Conservation (phyloP, 2,329 filamentous ascomycete genomes). For the Trichoderma sp. region DNA sequence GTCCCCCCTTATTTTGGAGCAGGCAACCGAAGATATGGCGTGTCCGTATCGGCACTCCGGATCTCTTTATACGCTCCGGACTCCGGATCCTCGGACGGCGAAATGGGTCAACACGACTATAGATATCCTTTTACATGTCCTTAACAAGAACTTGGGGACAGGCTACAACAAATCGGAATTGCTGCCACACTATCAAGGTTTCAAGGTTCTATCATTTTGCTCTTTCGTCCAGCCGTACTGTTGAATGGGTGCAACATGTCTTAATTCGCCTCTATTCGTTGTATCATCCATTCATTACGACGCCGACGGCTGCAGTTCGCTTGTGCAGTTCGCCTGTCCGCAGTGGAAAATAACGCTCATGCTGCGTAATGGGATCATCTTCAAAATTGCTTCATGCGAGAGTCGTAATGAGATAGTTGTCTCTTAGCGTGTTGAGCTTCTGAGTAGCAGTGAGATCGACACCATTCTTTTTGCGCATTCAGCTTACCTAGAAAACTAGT, state of each 20-base stretch:
- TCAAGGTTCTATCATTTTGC: background rate
- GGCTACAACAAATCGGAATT: background rate
- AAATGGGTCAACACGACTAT: background rate
- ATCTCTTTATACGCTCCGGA: background rate
- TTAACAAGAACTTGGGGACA: background rate
- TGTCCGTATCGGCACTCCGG: background rate
- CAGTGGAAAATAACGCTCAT: background rate
- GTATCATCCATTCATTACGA: background rate
- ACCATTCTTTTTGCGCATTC: background rate
- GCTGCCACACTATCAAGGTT: background rate
- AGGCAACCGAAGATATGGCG: background rate
- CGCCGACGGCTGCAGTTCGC: too few relatives aligned
- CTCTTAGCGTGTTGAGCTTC: conserved; percentile 3
- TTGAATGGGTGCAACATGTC: background rate
- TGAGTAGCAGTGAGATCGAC: background rate
- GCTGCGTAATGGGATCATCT: background rate
- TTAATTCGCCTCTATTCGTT: background rate
- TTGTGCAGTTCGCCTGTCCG: too few relatives aligned
- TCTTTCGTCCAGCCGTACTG: background rate
- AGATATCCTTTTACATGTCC: background rate
- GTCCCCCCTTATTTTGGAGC: background rate
- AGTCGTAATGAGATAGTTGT: background rate
- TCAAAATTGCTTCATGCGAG: background rate
- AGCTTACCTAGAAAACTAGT: background rate
- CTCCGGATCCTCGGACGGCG: background rate